phyloP scores from a whole-genome alignment of 1,284 basidiomycete species.

The Pisolithus thermaeus region DNA sequence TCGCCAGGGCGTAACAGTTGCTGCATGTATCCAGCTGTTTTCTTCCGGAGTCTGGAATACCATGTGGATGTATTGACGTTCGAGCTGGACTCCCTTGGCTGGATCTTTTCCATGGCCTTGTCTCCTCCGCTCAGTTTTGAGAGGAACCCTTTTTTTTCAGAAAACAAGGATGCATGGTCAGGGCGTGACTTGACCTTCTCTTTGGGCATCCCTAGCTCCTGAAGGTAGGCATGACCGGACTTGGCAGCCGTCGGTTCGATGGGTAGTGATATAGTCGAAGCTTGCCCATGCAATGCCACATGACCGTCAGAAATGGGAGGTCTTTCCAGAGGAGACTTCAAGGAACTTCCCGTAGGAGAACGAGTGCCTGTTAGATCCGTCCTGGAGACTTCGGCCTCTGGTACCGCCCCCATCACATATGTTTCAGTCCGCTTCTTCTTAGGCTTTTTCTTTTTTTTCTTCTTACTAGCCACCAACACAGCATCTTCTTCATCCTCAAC shows the following conservation, averaged over 20 bases:
- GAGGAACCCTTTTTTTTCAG: constrained; percentile 46
- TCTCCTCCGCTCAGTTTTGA: constrained; percentile 40
- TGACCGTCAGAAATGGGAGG: constrained; percentile 17
- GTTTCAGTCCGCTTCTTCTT: constrained; percentile 63
- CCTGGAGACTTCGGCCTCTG: constrained; percentile 14
- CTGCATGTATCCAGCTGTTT: constrained; percentile 52
- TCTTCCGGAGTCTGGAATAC: constrained; percentile 55
- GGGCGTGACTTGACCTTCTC: constrained; percentile 65
- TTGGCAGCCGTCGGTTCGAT: constrained; percentile 48
- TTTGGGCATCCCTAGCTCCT: constrained; percentile 45
- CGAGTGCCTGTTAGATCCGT: constrained; percentile 13
- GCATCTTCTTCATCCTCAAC: constrained; percentile 55
- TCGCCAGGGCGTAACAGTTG: constrained; percentile 56
- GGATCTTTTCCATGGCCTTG: constrained; percentile 30
- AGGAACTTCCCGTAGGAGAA: constrained; percentile 13
- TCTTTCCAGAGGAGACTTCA: constrained; percentile 13
- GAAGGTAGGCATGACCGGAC: constrained; percentile 65
- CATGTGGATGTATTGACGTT: constrained; percentile 38
- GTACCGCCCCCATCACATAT: constrained; percentile 23
- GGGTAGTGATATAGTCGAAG: constrained; percentile 43
- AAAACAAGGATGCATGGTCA: constrained; percentile 46
- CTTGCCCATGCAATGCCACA: constrained; percentile 25
- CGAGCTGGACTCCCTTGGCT: constrained; percentile 29
- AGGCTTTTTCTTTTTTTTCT: constrained; percentile 64
- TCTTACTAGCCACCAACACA: constrained; percentile 33